Conservation (phyloP, 441 rosid genomes). For the Raphanus hybrid region DNA sequence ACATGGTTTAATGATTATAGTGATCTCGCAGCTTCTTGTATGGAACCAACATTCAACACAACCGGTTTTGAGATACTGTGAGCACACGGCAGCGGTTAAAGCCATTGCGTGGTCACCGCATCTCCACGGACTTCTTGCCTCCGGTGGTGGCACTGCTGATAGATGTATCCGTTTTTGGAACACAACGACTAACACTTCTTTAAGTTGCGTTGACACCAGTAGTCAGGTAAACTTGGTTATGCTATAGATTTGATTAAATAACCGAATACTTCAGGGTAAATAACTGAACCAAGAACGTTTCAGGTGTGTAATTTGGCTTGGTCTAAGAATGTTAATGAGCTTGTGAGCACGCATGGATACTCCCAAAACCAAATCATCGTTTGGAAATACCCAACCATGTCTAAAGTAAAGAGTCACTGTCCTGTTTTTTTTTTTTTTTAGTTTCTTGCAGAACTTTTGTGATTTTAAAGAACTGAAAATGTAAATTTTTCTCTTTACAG, state of each 20-base stretch:
- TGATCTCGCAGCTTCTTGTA: conserved; percentile 73
- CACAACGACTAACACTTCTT: conserved; percentile 80
- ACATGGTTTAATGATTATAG: conserved; percentile 16
- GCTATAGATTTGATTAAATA: neutral
- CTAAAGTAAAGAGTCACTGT: conserved; percentile 57
- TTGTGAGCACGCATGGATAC: conserved; percentile 93
- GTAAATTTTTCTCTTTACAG: neutral
- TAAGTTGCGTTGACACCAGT: conserved; percentile 86
- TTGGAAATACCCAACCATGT: conserved; percentile 93
- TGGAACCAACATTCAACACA: conserved; percentile 93
- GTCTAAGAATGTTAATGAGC: conserved; percentile 93
- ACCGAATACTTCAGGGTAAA: neutral
- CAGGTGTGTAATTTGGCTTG: conserved; percentile 93
- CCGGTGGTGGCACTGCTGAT: conserved; percentile 98
- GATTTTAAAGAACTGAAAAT: neutral
- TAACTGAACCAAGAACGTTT: neutral
- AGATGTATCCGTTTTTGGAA: conserved; percentile 94
- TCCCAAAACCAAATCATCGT: conserved; percentile 92
- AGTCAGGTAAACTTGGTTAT: conserved; percentile 63
- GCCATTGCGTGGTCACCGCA: conserved; percentile 98
- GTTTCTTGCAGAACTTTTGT: conserved; percentile 5
- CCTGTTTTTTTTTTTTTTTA: neutral
- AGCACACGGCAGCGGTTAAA: conserved; percentile 93
- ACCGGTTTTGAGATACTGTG: conserved; percentile 80
- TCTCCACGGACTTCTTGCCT: conserved; percentile 92